Conservation (phyloP, 108 stramenopile genomes). For the Fistulifera pelliculosa region DNA sequence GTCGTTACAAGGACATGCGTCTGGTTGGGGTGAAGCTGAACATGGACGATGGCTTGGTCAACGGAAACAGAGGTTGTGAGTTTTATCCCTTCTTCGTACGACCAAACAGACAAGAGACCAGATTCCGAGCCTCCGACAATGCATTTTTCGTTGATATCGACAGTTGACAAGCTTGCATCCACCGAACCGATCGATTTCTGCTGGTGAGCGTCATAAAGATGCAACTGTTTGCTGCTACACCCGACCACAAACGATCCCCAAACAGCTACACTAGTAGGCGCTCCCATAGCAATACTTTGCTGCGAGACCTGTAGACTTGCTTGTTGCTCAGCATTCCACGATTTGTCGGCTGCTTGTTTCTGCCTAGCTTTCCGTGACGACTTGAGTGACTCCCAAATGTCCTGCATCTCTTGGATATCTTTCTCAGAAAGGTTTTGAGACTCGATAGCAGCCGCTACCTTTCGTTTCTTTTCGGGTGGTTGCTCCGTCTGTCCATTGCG, state of each 20-base stretch:
- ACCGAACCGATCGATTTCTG: constrained; percentile 40
- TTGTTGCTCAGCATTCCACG: constrained; percentile 27
- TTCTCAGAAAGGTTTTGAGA: constrained; percentile 8
- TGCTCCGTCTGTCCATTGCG: constrained; percentile 9
- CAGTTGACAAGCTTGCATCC: constrained; percentile 6
- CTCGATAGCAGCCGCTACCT: constrained; percentile 10
- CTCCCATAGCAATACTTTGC: constrained; percentile 30
- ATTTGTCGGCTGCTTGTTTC: constrained; percentile 21
- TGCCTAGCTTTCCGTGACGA: constrained; percentile 33
- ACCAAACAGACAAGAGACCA: constrained; percentile 10
- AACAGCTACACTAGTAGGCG: neutral
- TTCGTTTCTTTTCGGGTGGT: constrained; percentile 14
- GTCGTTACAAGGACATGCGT: constrained; percentile 33
- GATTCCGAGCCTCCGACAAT: constrained; percentile 18
- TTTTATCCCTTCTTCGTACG: neutral
- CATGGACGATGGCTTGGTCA: constrained; percentile 13
- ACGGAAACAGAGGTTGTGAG: neutral
- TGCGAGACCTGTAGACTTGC: constrained; percentile 34
- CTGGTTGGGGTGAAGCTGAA: constrained; percentile 42
- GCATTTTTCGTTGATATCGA: constrained; percentile 16
- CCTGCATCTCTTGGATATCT: constrained; percentile 31
- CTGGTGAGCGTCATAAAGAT: constrained; percentile 42
- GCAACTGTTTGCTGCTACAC: constrained; percentile 62
- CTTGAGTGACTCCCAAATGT: constrained; percentile 43
- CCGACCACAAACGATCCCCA: constrained; percentile 37